Evolutionary conservation across 345 rosid genomes (phyloP), one percentile per base, ranked within the genome.

Genomic region (Eucalyptus melliodora): DNA sequence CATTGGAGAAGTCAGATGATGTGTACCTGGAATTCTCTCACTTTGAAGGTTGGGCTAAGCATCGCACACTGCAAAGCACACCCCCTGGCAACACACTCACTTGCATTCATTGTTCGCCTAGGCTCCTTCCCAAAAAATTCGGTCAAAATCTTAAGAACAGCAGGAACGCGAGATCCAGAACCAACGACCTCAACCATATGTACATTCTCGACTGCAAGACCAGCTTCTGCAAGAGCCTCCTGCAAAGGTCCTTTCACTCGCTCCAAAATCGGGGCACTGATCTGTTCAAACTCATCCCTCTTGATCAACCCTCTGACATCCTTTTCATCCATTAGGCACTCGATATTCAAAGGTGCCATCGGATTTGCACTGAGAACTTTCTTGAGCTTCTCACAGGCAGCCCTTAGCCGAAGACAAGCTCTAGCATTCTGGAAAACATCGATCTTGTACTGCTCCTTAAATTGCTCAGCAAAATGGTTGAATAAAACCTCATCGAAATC

Each of bases 41-140:
- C 99, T 95, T 96, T 97, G 85, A 97, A 97, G 24, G 99, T 97
- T 13, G 99, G 99, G 86, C 99, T 97, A 88, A 97, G 97, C 87
- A 97, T 97, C 11, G 99, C 99, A 94, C 99, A 97, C 89, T 97
- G 93, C 91, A 97, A 91, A 87, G 99, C 99, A 86, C 95, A 94
- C 9, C 99, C 99, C 90, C 96, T 94, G 1, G 99, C 93, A 87
- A 97, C 99, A 92, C 99, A 97, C 92, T 97, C 99, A 90, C 99
- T 97, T 10, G 99, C 98, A 92, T 97, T 97, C 99, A 97, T 96
- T 24, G 99, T 96, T 26, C 99, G 95, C 89, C 98, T 95, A 8
- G 99, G 99, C 92, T 97, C 99, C 93, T 97, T 97, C 31, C 99
- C 98, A 77, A 97, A 97, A 92, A 97, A 96, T 80, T 97, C 99